Percentiles rank a stretch among this genome's conserved stretches.
phyloP scores from a whole-genome alignment of 371 early-diverging fungal genomes.

The Dipsacomyces acuminosporus region DNA sequence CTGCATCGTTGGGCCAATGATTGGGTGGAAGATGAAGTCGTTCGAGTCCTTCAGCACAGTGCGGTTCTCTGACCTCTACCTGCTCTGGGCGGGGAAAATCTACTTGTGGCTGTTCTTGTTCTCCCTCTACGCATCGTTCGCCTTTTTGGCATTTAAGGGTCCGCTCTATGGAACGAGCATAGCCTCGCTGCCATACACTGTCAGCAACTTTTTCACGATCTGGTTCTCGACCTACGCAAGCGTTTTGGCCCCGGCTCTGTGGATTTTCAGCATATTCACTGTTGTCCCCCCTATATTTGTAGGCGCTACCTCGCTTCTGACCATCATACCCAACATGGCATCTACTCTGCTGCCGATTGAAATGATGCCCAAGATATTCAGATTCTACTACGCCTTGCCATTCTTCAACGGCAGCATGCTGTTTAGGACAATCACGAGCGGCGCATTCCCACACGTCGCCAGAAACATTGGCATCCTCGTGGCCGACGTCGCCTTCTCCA shows the following conservation, averaged over 20 bases:
- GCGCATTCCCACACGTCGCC: constrained; percentile 21
- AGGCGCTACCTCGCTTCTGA: constrained; percentile 3
- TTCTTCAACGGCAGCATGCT: constrained; percentile 27
- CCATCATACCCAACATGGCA: constrained; percentile 10
- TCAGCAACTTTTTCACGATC: constrained; percentile 24
- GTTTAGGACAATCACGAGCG: constrained; percentile 19
- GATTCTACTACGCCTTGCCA: constrained; percentile 14
- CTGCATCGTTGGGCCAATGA: not conserved
- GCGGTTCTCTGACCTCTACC: constrained; percentile 8
- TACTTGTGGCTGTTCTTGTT: constrained; percentile 3
- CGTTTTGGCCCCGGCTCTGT: constrained; percentile 9
- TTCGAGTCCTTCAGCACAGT: constrained; percentile 7
- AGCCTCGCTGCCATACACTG: constrained; percentile 11
- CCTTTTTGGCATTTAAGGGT: constrained; percentile 29
- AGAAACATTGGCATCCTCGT: constrained; percentile 9
- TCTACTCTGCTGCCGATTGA: constrained; percentile 6
- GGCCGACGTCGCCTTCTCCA: not conserved
- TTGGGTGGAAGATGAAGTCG: not conserved
- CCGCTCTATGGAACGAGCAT: constrained; percentile 2
- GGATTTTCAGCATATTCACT: constrained; percentile 16
- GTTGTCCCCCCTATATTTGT: constrained; percentile 24
- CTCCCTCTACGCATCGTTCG: constrained; percentile 16
- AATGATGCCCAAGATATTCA: constrained; percentile 15
- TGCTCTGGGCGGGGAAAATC: not conserved
- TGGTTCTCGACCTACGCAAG: constrained; percentile 8